Base-by-base conservation (phyloP, 2,329 filamentous ascomycete genomes). In the Daldinia eschscholtzii region DNA sequence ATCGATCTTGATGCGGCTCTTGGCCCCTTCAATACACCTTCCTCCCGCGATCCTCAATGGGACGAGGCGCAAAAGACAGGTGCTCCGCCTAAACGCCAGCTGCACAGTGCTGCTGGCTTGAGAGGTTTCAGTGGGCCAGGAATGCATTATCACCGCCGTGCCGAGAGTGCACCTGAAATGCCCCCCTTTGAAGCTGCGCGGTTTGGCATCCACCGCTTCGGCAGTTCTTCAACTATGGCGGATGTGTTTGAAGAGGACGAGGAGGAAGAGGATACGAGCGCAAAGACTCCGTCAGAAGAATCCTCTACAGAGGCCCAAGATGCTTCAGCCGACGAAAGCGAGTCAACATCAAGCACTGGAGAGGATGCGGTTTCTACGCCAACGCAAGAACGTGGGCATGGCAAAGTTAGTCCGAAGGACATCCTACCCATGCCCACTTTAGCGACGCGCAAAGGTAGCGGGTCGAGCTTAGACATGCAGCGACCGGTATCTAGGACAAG, bases 1-100 rank as follows among this genome's bases (percentile, higher is more conserved):
- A 97, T 99, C 70, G 96, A 99, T 79, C 83, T 99, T 46, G 96
- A 99, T 81, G 95, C 94, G 18, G 96, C 95, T 28, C 86, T 98
- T 1, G 94, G 94, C 1, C 94, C 95, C 0, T 97, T 97, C 80
- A 96, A 97, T 75, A 97, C 94, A 0, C 92, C 92, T 28, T 83
- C 89, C 1, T 83, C 83, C 35, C 84, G 84, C 10, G 90, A 89
- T 65, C 83, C 87, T 2, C 89, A 90, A 67, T 92, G 90, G 86
- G 89, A 91, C 68, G 88, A 89, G 1, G 90, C 89, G 6, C 89
- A 92, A 72, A 84, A 84, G 65, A 85, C 85, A 1, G 86, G 86
- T 6, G 84, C 84, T 6, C 81, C 83, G n/a, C 81, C 84, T 41
- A 89, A 91, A 75, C 87, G 91, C 71, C 87, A 91, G 65, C 86